Evolutionary conservation across 805 yeast species (phyloP).

Genomic region (Starmerella floris): DNA sequence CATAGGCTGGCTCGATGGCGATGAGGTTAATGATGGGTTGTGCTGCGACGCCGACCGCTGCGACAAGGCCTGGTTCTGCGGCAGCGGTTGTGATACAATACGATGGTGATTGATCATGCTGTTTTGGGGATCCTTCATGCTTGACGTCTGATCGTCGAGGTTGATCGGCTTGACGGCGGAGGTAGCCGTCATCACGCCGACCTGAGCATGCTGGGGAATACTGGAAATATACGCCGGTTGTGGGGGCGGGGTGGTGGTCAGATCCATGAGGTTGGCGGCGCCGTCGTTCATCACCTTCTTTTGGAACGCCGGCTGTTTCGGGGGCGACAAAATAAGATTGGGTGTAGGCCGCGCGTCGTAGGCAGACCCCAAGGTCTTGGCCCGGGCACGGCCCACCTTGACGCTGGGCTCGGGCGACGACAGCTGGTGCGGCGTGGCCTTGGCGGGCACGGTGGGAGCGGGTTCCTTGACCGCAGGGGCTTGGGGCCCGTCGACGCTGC

Average conservation of each 20-base stretch:
- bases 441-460: too few species aligned
- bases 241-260: slow-evolving; percentile 1
- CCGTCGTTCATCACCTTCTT: neutral
- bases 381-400: slow-evolving; percentile 11
- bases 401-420: slow-evolving; percentile 2
- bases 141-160: slow-evolving; percentile 1
- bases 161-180: slow-evolving; percentile 5
- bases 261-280: neutral
- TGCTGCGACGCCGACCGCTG: slow-evolving; percentile 1
- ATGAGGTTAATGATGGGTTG: neutral
- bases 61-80: slow-evolving; percentile 1
- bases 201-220: slow-evolving; percentile 9
- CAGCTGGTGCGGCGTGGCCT: neutral
- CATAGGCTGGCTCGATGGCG: slow-evolving; percentile 2
- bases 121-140: neutral
- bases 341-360: slow-evolving; percentile 4
- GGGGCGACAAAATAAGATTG: neutral
- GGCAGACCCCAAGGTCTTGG: slow-evolving; percentile 15
- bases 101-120: neutral
- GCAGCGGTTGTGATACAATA: slow-evolving; percentile 6
- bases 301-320: neutral
- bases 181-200: slow-evolving; percentile 10
- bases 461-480: too few species aligned
- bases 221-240: slow-evolving; percentile 11
- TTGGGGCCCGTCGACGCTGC: too few species aligned